A percentile compares a stretch with the other conserved stretches of the same genome.
phyloP scores from a whole-genome alignment of 2,329 filamentous ascomycete genomes.

The Aureobasidium sp. region DNA sequence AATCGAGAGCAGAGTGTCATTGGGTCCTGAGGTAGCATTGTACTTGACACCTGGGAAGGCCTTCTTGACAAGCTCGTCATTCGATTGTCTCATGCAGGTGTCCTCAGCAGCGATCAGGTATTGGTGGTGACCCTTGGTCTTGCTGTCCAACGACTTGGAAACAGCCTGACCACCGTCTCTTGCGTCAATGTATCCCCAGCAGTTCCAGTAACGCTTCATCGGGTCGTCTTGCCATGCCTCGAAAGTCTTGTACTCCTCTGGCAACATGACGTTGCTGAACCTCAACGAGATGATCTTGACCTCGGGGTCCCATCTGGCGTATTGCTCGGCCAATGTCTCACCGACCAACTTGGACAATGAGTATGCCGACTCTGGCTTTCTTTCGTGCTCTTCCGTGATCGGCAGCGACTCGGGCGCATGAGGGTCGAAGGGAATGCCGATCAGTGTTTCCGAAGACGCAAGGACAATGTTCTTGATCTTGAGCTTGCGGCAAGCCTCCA shows the following conservation, averaged over 20 bases:
- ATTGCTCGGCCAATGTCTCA: constrained; percentile 22
- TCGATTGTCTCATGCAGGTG: constrained; percentile 22
- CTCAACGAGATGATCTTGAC: constrained; percentile 21
- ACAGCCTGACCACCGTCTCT: constrained; percentile 22
- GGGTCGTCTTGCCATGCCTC: constrained; percentile 22
- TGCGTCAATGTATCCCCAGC: constrained; percentile 23
- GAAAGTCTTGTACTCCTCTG: constrained; percentile 21
- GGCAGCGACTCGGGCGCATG: constrained; percentile 19
- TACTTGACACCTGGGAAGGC: constrained; percentile 22
- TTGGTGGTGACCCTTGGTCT: constrained; percentile 20
- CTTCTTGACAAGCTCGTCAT: constrained; percentile 22
- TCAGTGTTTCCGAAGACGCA: constrained; percentile 23
- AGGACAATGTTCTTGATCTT: constrained; percentile 23
- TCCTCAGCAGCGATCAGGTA: constrained; percentile 22
- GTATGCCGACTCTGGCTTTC: constrained; percentile 21
- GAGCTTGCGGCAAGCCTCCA: constrained; percentile 22
- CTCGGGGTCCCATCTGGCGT: constrained; percentile 21
- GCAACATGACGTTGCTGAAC: constrained; percentile 24
- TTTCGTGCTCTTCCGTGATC: constrained; percentile 22
- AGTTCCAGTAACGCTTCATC: constrained; percentile 22
- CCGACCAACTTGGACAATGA: constrained; percentile 21
- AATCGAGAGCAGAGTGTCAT: constrained; percentile 21
- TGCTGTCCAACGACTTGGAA: constrained; percentile 18
- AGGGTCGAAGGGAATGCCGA: constrained; percentile 23
- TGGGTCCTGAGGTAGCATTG: constrained; percentile 17